Evolutionary conservation across 2,329 filamentous ascomycete genomes (phyloP), one percentile per base, ranked within the genome.

Genomic region (Penicillium sp.): DNA sequence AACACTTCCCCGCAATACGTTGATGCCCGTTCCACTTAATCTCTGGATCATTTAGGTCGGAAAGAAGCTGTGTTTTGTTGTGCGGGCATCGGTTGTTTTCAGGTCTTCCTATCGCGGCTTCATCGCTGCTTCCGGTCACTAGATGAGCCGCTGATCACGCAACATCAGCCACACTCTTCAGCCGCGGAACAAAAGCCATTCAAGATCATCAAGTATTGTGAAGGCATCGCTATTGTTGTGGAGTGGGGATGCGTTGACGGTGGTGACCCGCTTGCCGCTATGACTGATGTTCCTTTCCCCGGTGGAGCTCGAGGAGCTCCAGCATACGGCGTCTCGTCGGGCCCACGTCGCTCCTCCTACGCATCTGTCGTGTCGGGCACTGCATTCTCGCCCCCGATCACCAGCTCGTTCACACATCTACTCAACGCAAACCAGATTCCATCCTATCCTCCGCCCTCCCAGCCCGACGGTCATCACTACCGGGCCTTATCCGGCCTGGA

Each of bases 351-450:
- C 48, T 74, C 74, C 28, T 80, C 78, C 35, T 80, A 80, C 64
- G 76, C 77, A 51, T 79, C 76, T 16, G 75, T 80, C 41, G 70
- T 76, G 40, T 74, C 75, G 36, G 76, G 75, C 32, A 69, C 68
- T 49, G 62, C 65, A 37, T 41, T 61, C 44, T 62, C 61, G 39
- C 57, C 60, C 28, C 59, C 61, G 50, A 57, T 57, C 46, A 57
- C 56, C 57, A 66, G 64, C 49, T 70, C 67, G 44, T 75, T 75
- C 54, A 73, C 75, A 3, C 74, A 80, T 50, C 68, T 82, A 22
- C 62, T 76, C 47, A 76, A 75, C 42, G 46, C 52, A 32, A 51
- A 50, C 37, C 59, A 57, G 40, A 56, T 56, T 39, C 60, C 56
- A 37, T 63, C 59, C 13, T 62, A 61, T 45, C 59, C 59, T 38